A percentile compares a stretch with the other conserved stretches of the same genome.
phyloP scores from a whole-genome alignment of 495 filamentous ascomycete genomes.

The Penicillium atrosanguineum region DNA sequence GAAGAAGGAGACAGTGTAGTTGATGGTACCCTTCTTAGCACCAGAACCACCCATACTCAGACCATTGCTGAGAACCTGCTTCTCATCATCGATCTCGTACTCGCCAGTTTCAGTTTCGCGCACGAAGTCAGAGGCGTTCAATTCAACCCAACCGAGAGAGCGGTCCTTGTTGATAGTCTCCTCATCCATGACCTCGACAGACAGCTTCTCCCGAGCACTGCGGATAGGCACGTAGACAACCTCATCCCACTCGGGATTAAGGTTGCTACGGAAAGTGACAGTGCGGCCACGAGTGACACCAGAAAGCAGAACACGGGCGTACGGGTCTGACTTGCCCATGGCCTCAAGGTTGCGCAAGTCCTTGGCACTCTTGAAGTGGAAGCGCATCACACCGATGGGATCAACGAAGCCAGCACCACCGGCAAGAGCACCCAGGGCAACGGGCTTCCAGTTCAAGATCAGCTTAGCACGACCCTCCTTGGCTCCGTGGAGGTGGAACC shows the following conservation, averaged over 20 bases:
- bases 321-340: conserved; percentile 96
- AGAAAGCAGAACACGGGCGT: conserved; percentile 82
- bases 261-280: conserved; percentile 93
- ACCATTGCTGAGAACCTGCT: conserved; percentile 55
- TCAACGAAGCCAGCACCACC: conserved; percentile 88
- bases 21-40: conserved; percentile 72
- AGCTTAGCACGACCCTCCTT: conserved; percentile 86
- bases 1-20: conserved; percentile 86
- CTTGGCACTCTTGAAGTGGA: conserved; percentile 83
- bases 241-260: conserved; percentile 95
- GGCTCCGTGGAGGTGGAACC: conserved; percentile 83
- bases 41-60: conserved; percentile 63
- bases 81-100: conserved; percentile 77
- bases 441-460: conserved; percentile 90
- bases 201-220: conserved; percentile 75
- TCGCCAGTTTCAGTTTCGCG: conserved; percentile 73
- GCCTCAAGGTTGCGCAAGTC: conserved; percentile 89
- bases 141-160: conserved; percentile 73
- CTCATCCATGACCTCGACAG: conserved; percentile 93
- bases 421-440: conserved; percentile 71
- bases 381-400: conserved; percentile 88
- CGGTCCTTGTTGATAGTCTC: conserved; percentile 88
- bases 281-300: conserved; percentile 87
- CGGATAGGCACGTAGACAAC: conserved; percentile 93
- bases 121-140: conserved; percentile 77